Evolutionary conservation across 345 rosid genomes (phyloP), one percentile per base, ranked within the genome.

Genomic region (Rhizophora apiculata): DNA sequence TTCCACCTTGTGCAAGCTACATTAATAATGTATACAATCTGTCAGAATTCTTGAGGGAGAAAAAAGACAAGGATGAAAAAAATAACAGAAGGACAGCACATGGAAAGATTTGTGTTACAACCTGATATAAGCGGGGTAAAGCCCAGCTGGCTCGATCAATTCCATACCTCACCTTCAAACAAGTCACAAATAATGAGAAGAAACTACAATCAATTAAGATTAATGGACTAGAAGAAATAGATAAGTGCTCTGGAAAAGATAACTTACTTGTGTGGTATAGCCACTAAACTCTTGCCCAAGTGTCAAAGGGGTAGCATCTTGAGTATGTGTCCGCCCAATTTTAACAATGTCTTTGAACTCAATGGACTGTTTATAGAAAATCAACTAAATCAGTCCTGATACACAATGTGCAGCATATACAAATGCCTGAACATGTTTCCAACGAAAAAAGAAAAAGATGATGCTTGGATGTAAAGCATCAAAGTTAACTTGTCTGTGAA

Each of bases 1-100:
- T 95, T 74, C 97, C 97, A 77, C 99, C 99, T 78, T 95, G 99
- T 68, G 99, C 99, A 78, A 94, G 93, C 99, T 95, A 87, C 75
- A 46, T 75, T 82, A 78, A 80, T 29, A 63, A 73, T 37, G 61
- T 63, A 64, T 75, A 66, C 63, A 60, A 65, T 58, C 67, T 60
- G 74, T 91, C 77, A 89, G 80, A 75, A 74, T 39, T 59, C 58
- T 54, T 11, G 49, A 43, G 48, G 62, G 65, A 16, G 22, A 16
- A 62, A n/a, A 22, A 49, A 59, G 20, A 65, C 18, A 20, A 39
- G 34, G 65, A 65, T 54, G 60, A 53, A 48, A 62, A 31, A 43
- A 3, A 79, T 36, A 51, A 43, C 15, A 1, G 5, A 5, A 43
- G 70, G 64, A 59, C 55, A 58, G 31, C 60, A 53, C 58, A 61